A percentile compares a stretch with the other conserved stretches of the same genome.
phyloP scores from a whole-genome alignment of 2,329 filamentous ascomycete genomes.

The Seiridium cupressi region DNA sequence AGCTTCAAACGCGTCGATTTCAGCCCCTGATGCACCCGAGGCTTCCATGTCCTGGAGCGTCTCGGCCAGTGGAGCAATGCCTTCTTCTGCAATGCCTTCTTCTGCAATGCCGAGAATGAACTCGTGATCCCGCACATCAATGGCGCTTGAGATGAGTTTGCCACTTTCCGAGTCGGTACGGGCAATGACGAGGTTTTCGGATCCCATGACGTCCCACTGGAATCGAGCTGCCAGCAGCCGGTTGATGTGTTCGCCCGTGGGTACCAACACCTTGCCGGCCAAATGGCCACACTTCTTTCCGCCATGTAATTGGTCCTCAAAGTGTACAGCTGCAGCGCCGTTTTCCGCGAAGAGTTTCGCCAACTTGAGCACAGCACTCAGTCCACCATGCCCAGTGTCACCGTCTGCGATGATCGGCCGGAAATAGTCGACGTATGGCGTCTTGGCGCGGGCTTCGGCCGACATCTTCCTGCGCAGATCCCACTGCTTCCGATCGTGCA shows the following conservation, averaged over 20 bases:
- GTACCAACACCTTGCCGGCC: slow-evolving; percentile 93
- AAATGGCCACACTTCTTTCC: slow-evolving; percentile 98
- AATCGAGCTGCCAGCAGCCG: slow-evolving; percentile 87
- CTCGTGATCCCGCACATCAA: slow-evolving; percentile 94
- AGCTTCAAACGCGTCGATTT: slow-evolving; percentile 85
- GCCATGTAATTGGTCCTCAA: slow-evolving; percentile 96
- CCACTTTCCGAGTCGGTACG: slow-evolving; percentile 95
- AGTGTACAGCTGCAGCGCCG: slow-evolving; percentile 92
- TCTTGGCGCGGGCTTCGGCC: slow-evolving; percentile 67
- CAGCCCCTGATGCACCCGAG: slow-evolving; percentile 69
- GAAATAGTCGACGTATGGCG: slow-evolving; percentile 87
- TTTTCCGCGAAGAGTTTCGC: slow-evolving; percentile 98
- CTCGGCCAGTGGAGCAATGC: slow-evolving; percentile 80
- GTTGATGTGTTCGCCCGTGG: slow-evolving; percentile 94
- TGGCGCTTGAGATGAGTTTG: slow-evolving; percentile 82
- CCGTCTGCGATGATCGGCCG: slow-evolving; percentile 95
- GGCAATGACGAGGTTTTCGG: slow-evolving; percentile 91
- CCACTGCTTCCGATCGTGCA: slow-evolving; percentile 97
- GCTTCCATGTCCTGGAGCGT: slow-evolving; percentile 88
- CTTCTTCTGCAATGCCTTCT: slow-evolving; percentile 68
- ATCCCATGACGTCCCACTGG: slow-evolving; percentile 98
- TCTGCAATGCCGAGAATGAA: slow-evolving; percentile 89
- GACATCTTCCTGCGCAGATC: slow-evolving; percentile 78
- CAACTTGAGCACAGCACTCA: slow-evolving; percentile 91
- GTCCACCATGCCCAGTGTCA: slow-evolving; percentile 90